Evolutionary conservation across 768 basidiomycete species (phyloP).

Genomic region (Suillus bovinus): DNA sequence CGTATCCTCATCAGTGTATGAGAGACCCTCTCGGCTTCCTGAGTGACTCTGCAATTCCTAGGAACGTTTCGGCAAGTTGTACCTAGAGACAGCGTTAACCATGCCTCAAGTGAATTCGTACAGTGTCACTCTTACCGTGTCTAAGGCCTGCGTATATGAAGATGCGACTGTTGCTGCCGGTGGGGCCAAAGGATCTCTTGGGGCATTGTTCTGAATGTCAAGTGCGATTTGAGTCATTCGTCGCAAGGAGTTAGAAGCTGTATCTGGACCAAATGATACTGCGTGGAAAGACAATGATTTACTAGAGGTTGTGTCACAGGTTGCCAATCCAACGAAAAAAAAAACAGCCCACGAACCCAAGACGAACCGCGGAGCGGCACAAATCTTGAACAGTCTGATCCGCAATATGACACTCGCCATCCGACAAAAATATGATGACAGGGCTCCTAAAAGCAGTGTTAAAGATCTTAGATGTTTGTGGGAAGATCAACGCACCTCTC

Average conservation of each 20-base stretch:
- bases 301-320: slow-evolving; percentile 27
- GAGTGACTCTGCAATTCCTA: slow-evolving; percentile 58
- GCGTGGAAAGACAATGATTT: slow-evolving; percentile 59
- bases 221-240: slow-evolving; percentile 55
- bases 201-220: slow-evolving; percentile 46
- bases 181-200: slow-evolving; percentile 40
- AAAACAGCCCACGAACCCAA: slow-evolving; percentile 38
- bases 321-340: neutral
- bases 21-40: slow-evolving; percentile 55
- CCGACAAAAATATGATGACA: slow-evolving; percentile 54
- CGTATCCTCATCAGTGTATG: slow-evolving; percentile 28
- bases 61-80: slow-evolving; percentile 56
- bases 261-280: slow-evolving; percentile 51
- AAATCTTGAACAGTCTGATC: slow-evolving; percentile 42
- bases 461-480: neutral
- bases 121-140: slow-evolving; percentile 41
- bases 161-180: slow-evolving; percentile 37
- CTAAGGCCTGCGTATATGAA: slow-evolving; percentile 50
- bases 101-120: neutral
- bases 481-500: slow-evolving; percentile 38
- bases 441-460: slow-evolving; percentile 34
- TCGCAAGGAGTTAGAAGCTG: slow-evolving; percentile 30
- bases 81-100: slow-evolving; percentile 36
- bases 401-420: slow-evolving; percentile 45
- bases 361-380: slow-evolving; percentile 41